These are phyloP conservation scores for Dianthus caryophyllus DNA, from an alignment of 148 eudicot genomes.

Conservation along the genomic window DNA sequence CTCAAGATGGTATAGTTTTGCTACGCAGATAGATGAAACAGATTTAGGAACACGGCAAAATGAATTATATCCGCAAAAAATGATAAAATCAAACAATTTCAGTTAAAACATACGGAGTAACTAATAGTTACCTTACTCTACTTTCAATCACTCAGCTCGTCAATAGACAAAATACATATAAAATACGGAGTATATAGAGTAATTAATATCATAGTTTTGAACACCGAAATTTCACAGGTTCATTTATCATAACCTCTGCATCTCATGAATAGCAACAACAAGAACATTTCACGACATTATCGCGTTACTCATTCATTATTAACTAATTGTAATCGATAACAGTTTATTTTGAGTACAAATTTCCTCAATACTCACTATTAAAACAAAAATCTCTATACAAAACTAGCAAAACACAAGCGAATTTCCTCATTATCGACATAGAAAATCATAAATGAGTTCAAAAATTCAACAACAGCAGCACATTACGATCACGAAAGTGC, in stretches of 20 bases:
- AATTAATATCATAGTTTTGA: not conserved
- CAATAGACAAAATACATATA: not conserved
- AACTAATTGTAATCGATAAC: not conserved
- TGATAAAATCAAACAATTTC: not conserved
- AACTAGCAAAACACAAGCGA: not conserved
- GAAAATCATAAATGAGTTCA: not conserved
- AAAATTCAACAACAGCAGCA: not conserved
- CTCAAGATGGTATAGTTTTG: constrained; percentile 52
- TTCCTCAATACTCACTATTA: not conserved
- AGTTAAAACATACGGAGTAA: not conserved
- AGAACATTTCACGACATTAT: not conserved
- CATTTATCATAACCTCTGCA: not conserved
- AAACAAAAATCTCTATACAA: not conserved
- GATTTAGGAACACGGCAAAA: constrained; percentile 4
- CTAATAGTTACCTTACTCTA: not conserved
- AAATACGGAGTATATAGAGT: not conserved
- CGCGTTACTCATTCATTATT: not conserved
- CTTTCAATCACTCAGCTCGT: not conserved
- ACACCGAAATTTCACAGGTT: not conserved
- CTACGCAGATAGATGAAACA: constrained; percentile 22
- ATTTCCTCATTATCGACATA: not conserved
- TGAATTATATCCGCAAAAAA: not conserved
- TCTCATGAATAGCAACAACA: not conserved
- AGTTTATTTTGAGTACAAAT: not conserved
- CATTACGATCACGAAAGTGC: not conserved